Evolutionary conservation across 257 asterid genomes (phyloP), one percentile per base, ranked within the genome.

Genomic region (Leonotis leonurus): DNA sequence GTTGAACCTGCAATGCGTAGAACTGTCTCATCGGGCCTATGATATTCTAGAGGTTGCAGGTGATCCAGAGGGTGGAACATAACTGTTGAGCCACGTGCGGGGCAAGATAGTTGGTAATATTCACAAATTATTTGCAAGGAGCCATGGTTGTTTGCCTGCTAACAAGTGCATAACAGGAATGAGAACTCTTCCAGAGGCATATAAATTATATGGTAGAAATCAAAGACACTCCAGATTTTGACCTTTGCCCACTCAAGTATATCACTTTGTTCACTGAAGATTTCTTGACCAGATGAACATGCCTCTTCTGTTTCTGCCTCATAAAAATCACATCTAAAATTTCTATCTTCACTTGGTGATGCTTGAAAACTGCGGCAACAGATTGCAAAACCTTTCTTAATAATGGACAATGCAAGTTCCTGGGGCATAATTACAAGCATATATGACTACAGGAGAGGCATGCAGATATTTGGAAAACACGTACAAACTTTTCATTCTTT

Each of bases 201-300:
- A 63, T 41, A 44, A 60, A 66, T 52, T 30, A 63, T 30, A 22
- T 26, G 60, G 16, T 39, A 55, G 20, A 63, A 45, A 58, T 35
- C 11, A 29, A 61, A 62, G 9, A 29, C 35, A 55, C 52, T 65
- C 58, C 61, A 39, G 46, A 57, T 74, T 56, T 68, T 56, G 46
- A 93, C 99, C 97, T 93, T 93, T 5, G 97, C 97, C 99, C 97
- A 89, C 71, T 87, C 89, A 57, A 87, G 88, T 62, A 93, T 83
- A 70, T 86, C 97, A 59, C 84, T 78, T 58, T 87, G 88, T 66
- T 85, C 96, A 75, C 85, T 73, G 75, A 77, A 80, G 76, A 78
- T 70, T 66, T 87, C 97, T 79, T 78, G 96, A 55, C 99, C 97
- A 61, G 97, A 93, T 54, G 88, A 87, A 21, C 97, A 85, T 70